Conservation (phyloP, 139 green algal species). For the Auxenochlorella pyrenoidosa region DNA sequence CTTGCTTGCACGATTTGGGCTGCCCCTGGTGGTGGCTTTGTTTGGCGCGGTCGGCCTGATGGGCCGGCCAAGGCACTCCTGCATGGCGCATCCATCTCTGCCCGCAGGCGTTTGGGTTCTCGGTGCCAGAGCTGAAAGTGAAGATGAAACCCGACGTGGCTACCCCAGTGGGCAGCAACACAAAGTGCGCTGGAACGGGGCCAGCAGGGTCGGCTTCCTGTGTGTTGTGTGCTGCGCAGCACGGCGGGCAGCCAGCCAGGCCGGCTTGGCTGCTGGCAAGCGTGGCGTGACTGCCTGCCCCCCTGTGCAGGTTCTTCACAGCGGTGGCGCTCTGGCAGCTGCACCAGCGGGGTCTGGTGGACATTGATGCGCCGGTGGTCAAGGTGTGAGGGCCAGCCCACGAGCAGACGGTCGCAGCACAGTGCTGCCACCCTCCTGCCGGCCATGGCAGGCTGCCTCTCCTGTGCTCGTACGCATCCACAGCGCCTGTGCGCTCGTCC, state of each 20-base stretch:
- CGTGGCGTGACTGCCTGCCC: too few relatives aligned
- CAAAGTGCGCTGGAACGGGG: too few relatives aligned
- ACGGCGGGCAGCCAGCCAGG: too few relatives aligned
- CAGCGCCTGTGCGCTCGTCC: not conserved
- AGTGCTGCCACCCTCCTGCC: not conserved
- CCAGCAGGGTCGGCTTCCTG: too few relatives aligned
- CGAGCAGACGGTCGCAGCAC: not conserved
- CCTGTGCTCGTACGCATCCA: too few relatives aligned
- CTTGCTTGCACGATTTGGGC: not conserved
- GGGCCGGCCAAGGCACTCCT: not conserved
- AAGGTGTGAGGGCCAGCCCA: not conserved
- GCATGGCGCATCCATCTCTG: not conserved
- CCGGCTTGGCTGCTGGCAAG: too few relatives aligned
- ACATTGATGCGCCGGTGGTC: not conserved
- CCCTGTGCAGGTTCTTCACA: not conserved
- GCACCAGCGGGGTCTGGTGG: not conserved
- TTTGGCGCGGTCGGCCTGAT: not conserved
- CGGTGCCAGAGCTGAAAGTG: not conserved
- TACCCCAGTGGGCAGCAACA: not conserved
- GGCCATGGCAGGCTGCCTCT: not conserved
- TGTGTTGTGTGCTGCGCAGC: too few relatives aligned
- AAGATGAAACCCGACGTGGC: not conserved
- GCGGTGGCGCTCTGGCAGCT: slow-evolving; percentile 1
- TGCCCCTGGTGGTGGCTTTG: not conserved
- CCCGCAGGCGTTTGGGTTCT: not conserved